Evolutionary conservation across 2,329 filamentous ascomycete genomes (phyloP).

Genomic region (Neoarthrinium moseri): DNA sequence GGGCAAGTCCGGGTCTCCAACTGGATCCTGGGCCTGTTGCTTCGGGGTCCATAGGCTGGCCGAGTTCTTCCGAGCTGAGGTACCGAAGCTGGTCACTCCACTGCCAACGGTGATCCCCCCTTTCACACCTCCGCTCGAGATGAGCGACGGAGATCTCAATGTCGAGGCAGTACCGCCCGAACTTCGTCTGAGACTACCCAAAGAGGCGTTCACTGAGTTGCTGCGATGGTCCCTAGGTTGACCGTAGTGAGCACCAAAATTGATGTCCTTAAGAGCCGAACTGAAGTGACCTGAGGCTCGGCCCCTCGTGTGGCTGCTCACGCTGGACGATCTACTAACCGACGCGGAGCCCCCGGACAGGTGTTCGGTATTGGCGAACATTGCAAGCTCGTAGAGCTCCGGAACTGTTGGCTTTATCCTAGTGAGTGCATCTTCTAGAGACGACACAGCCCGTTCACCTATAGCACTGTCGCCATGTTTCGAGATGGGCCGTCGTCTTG

Average conservation of each 20-base stretch:
- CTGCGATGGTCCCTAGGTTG: constrained; percentile 42
- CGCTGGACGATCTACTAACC: constrained; percentile 25
- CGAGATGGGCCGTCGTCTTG: constrained; percentile 57
- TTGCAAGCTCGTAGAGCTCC: constrained; percentile 69
- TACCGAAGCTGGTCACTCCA: constrained; percentile 18
- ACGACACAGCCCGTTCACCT: constrained; percentile 18
- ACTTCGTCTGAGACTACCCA: constrained; percentile 32
- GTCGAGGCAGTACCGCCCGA: constrained; percentile 18
- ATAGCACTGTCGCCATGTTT: constrained; percentile 33
- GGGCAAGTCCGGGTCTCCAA: constrained; percentile 23
- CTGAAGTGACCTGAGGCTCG: constrained; percentile 36
- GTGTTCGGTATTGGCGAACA: constrained; percentile 76
- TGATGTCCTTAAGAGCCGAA: constrained; percentile 27
- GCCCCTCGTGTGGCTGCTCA: constrained; percentile 33
- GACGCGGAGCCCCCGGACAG: constrained; percentile 47
- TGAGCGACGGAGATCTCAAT: constrained; percentile 19
- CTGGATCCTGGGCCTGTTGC: constrained; percentile 21
- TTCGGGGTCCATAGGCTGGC: constrained; percentile 48
- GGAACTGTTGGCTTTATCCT: constrained; percentile 43
- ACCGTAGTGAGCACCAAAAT: constrained; percentile 32
- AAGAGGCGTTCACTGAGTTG: constrained; percentile 41
- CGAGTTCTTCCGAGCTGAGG: constrained; percentile 38
- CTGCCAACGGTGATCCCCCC: constrained; percentile 40
- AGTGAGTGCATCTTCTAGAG: constrained; percentile 23
- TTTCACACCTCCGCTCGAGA: constrained; percentile 22